phyloP scores from a whole-genome alignment of 164 flowering plant genomes.

The Pachysandra terminalis region DNA sequence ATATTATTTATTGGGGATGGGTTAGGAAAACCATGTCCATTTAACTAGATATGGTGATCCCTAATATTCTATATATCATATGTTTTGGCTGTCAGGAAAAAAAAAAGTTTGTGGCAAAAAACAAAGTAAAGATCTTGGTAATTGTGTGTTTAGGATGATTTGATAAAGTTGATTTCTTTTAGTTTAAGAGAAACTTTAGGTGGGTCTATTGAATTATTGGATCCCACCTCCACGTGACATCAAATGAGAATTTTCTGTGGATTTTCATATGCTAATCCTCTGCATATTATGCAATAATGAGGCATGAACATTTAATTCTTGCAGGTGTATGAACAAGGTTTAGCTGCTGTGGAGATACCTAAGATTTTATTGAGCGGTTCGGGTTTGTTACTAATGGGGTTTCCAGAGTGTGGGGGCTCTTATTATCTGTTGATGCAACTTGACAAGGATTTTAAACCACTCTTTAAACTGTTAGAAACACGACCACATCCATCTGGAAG shows the following conservation, averaged over 20 bases:
- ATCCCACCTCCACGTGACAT: no score
- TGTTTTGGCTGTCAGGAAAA: background rate
- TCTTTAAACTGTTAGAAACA: slow-evolving; percentile 70
- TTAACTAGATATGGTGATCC: background rate
- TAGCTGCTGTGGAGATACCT: slow-evolving; percentile 55
- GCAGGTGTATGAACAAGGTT: slow-evolving; percentile 86
- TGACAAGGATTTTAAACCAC: slow-evolving; percentile 80
- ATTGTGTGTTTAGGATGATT: background rate
- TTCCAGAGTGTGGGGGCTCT: slow-evolving; percentile 83
- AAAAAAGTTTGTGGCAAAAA: background rate
- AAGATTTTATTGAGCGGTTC: slow-evolving; percentile 56
- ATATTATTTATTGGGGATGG: background rate
- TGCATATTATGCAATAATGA: background rate
- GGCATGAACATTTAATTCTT: slow-evolving; percentile 9
- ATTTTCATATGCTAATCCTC: background rate
- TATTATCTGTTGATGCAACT: slow-evolving; percentile 86
- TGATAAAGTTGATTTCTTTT: background rate
- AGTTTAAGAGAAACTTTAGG: background rate
- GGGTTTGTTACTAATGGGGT: slow-evolving; percentile 70
- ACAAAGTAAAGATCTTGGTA: background rate
- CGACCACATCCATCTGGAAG: slow-evolving; percentile 52
- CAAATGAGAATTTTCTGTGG: background rate
- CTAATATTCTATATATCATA: background rate
- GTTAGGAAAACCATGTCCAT: no score
- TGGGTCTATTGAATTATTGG: no score